phyloP scores from a whole-genome alignment of 352 stramenopile genomes.

The Globisporangium megalacanthum region DNA sequence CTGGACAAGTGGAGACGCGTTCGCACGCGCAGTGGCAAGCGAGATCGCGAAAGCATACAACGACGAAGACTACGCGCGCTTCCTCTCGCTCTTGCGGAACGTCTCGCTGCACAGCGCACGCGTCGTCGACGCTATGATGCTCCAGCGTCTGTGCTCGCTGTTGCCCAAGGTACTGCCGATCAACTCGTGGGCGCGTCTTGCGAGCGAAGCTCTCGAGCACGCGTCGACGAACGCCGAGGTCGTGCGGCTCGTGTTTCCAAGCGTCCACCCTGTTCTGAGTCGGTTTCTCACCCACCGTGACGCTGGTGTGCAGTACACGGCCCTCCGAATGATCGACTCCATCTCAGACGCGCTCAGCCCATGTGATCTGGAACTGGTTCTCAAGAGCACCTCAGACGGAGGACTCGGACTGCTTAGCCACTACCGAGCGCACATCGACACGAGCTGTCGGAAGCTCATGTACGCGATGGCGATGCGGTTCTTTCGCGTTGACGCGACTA shows the following conservation, averaged over 20 bases:
- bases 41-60: conserved; percentile 47
- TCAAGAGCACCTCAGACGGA: conserved; percentile 20
- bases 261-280: conserved; percentile 36
- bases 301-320: conserved; percentile 34
- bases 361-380: conserved; percentile 20
- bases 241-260: conserved; percentile 35
- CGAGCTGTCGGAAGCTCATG: conserved; percentile 29
- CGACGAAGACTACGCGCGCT: conserved; percentile 60
- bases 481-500: conserved; percentile 20
- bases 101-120: conserved; percentile 47
- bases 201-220: conserved; percentile 36
- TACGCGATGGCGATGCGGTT: conserved; percentile 36
- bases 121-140: conserved; percentile 63
- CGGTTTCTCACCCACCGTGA: conserved; percentile 56
- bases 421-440: conserved; percentile 31
- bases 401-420: conserved; percentile 36
- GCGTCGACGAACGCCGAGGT: conserved; percentile 36
- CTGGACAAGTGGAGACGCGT: conserved; percentile 8
- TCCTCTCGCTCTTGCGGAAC: conserved; percentile 56
- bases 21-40: conserved; percentile 33
- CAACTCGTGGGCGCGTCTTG: conserved; percentile 52
- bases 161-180: conserved; percentile 50
- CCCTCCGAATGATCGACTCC: conserved; percentile 32
- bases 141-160: conserved; percentile 63
- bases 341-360: conserved; percentile 29